These are phyloP conservation scores for Oryza nivara DNA, from an alignment of 176 grass and related monocot species.

Conservation along the genomic window DNA sequence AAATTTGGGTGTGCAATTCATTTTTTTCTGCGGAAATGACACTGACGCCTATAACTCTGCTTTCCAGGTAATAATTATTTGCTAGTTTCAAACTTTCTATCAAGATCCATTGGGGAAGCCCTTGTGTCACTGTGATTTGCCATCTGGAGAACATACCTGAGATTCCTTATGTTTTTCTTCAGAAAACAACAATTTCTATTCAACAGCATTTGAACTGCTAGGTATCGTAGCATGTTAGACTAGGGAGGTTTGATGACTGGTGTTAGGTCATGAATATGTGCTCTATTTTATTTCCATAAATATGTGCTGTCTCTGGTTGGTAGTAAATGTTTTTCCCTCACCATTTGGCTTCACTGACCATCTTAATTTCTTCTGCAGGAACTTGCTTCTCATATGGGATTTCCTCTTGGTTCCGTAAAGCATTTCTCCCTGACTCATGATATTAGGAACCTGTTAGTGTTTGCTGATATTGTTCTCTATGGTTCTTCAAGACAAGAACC, in stretches of 20 bases:
- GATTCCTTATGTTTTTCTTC: background rate
- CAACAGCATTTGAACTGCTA: background rate
- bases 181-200: conserved; percentile 15
- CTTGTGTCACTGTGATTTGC: background rate
- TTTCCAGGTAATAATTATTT: conserved; percentile 69
- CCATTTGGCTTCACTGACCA: conserved; percentile 18
- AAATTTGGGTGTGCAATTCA: conserved; percentile 60
- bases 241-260: conserved; percentile 5
- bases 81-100: background rate
- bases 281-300: conserved; percentile 13
- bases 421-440: conserved; percentile 76
- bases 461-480: conserved; percentile 82
- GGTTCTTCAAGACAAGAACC: conserved; percentile 81
- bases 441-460: conserved; percentile 58
- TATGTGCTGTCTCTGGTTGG: background rate
- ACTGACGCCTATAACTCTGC: conserved; percentile 62
- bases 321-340: conserved; percentile 13
- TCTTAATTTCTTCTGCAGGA: conserved; percentile 61
- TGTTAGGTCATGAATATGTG: conserved; percentile 3
- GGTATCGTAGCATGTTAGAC: background rate
- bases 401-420: conserved; percentile 69
- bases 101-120: conserved; percentile 5
- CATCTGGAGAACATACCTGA: background rate
- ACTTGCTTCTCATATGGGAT: conserved; percentile 73
- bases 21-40: conserved; percentile 83